Percentiles rank a stretch among this genome's conserved stretches.
These are phyloP conservation scores for Salvia splendens DNA, from an alignment of 257 asterid genomes.

Conservation along the genomic window DNA sequence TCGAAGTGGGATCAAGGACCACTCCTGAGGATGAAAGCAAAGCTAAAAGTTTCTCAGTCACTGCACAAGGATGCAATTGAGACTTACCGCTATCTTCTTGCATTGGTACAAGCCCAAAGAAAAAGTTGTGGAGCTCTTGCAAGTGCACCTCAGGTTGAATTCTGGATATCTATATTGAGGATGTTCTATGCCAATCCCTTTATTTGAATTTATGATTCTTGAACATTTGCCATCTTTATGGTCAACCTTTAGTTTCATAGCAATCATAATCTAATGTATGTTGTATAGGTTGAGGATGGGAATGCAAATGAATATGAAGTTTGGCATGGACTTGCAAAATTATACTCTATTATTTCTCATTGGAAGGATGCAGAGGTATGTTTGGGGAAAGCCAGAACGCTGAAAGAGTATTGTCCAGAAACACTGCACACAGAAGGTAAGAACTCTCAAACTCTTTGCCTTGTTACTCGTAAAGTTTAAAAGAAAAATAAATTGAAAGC, in stretches of 20 bases:
- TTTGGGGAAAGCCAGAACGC: constrained; percentile 75
- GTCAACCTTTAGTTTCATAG: constrained; percentile 19
- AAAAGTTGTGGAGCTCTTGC: constrained; percentile 68
- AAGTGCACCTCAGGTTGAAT: constrained; percentile 61
- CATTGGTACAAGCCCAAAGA: constrained; percentile 91
- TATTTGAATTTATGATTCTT: constrained; percentile 8
- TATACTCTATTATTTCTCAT: constrained; percentile 85
- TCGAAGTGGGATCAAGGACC: constrained; percentile 97
- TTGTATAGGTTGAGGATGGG: constrained; percentile 67
- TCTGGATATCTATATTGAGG: neutral
- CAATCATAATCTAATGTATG: constrained; percentile 24
- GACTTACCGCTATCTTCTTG: constrained; percentile 86
- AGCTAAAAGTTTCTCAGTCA: constrained; percentile 77
- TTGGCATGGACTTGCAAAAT: constrained; percentile 91
- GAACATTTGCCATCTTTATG: constrained; percentile 18
- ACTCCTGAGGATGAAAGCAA: constrained; percentile 83
- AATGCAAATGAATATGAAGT: constrained; percentile 82
- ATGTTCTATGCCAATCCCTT: neutral
- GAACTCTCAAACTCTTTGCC: constrained; percentile 16
- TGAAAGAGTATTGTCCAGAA: constrained; percentile 78
- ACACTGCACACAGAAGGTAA: constrained; percentile 85
- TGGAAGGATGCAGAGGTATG: constrained; percentile 97
- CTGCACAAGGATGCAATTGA: constrained; percentile 76
- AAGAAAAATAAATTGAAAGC: neutral
- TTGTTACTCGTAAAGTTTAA: neutral